Percentiles rank a stretch among this genome's conserved stretches.
phyloP scores from a whole-genome alignment of 768 basidiomycete species.

The Tricholoma flavovirens region DNA sequence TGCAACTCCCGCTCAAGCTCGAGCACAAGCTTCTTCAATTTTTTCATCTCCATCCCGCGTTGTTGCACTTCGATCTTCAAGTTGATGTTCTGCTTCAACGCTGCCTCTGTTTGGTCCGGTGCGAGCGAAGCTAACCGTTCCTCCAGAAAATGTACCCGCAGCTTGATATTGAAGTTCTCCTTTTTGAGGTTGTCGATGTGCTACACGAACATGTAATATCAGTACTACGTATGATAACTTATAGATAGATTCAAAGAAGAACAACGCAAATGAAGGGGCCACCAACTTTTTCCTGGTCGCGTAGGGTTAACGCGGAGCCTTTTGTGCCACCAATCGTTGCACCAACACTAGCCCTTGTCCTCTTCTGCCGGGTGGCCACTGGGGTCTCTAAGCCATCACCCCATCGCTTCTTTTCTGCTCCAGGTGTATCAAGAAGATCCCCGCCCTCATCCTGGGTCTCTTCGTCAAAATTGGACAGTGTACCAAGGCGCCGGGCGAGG shows the following conservation, averaged over 20 bases:
- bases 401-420: slow-evolving; percentile 39
- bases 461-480: slow-evolving; percentile 26
- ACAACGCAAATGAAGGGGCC: neutral
- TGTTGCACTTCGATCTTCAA: slow-evolving; percentile 91
- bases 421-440: slow-evolving; percentile 51
- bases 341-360: slow-evolving; percentile 29
- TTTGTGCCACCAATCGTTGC: slow-evolving; percentile 36
- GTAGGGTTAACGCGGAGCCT: slow-evolving; percentile 63
- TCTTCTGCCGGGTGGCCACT: slow-evolving; percentile 39
- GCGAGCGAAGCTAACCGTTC: slow-evolving; percentile 86
- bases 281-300: slow-evolving; percentile 93
- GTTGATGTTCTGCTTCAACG: slow-evolving; percentile 87
- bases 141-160: slow-evolving; percentile 93
- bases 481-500: slow-evolving; percentile 32
- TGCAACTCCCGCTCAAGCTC: slow-evolving; percentile 81
- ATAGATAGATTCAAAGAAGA: neutral
- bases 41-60: slow-evolving; percentile 86
- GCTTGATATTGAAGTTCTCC: slow-evolving; percentile 95
- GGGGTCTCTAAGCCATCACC: slow-evolving; percentile 45
- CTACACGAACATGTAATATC: slow-evolving; percentile 33
- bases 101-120: slow-evolving; percentile 89
- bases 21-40: slow-evolving; percentile 80
- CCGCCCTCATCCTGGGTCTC: slow-evolving; percentile 24
- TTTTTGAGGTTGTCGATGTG: slow-evolving; percentile 94
- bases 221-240: neutral